Percentiles rank a stretch among this genome's conserved stretches.
Evolutionary conservation across 441 rosid genomes (phyloP).

Genomic region (Kokia cookei): DNA sequence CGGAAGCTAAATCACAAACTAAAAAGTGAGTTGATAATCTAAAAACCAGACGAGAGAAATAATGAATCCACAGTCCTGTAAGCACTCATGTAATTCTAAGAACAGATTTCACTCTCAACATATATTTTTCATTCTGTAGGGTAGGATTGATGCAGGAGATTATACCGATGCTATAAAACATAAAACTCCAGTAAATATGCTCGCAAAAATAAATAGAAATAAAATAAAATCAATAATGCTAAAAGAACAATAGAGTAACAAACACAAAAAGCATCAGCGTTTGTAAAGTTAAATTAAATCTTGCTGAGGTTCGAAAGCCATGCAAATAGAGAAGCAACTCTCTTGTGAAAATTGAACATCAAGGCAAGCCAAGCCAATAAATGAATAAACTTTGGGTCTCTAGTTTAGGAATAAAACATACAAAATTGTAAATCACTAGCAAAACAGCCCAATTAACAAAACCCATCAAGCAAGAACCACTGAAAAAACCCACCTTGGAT

Average conservation of each 20-base stretch:
- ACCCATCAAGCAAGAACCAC: background rate
- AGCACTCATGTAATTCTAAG: background rate
- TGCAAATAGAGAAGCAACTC: background rate
- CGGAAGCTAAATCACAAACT: background rate
- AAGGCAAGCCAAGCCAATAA: background rate
- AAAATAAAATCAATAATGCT: background rate
- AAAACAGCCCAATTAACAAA: background rate
- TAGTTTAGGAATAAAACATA: background rate
- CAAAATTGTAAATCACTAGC: background rate
- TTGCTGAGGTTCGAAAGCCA: background rate
- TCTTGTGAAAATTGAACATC: background rate
- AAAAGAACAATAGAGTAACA: background rate
- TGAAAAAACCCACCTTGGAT: conserved; percentile 35
- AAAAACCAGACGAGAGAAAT: background rate
- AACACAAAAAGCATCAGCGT: background rate
- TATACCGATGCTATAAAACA: background rate
- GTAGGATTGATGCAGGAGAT: no score
- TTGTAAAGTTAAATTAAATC: background rate
- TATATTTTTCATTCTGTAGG: background rate
- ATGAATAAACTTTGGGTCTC: background rate
- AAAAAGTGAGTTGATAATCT: background rate
- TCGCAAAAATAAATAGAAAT: background rate
- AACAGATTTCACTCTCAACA: background rate
- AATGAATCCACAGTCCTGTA: background rate
- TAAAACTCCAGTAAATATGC: background rate